phyloP scores from a whole-genome alignment of 2,329 filamentous ascomycete genomes.

The Blastomyces parvus region DNA sequence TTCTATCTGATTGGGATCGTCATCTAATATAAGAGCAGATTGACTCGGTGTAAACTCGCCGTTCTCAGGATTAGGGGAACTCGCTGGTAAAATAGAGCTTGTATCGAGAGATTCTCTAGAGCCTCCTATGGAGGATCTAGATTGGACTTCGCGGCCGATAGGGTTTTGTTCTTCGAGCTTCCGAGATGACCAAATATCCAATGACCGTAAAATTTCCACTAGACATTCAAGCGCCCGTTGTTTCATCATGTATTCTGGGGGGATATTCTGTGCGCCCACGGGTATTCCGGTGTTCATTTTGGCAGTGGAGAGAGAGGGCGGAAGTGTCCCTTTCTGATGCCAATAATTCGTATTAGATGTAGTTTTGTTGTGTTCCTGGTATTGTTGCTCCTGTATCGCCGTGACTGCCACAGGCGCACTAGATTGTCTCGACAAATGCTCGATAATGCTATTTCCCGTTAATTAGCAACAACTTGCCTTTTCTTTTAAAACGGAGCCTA shows the following conservation, averaged over 20 bases:
- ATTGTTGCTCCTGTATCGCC: slow-evolving; percentile 70
- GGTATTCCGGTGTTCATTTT: slow-evolving; percentile 52
- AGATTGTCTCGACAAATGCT: slow-evolving; percentile 82
- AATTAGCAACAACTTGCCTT: slow-evolving; percentile 1
- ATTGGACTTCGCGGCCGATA: slow-evolving; percentile 7
- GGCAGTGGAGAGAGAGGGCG: slow-evolving; percentile 73
- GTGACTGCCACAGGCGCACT: slow-evolving; percentile 68
- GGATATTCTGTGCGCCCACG: slow-evolving; percentile 53
- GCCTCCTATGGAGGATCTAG: slow-evolving; percentile 48
- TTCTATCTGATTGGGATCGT: slow-evolving; percentile 89
- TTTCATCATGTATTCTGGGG: slow-evolving; percentile 85
- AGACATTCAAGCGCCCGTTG: slow-evolving; percentile 79
- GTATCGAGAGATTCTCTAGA: slow-evolving; percentile 69
- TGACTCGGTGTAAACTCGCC: slow-evolving; percentile 47
- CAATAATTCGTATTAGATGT: slow-evolving; percentile 59
- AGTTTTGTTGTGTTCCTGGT: slow-evolving; percentile 64
- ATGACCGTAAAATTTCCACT: slow-evolving; percentile 76
- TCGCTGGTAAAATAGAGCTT: slow-evolving; percentile 41
- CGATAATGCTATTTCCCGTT: slow-evolving; percentile 56
- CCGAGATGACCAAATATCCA: slow-evolving; percentile 87
- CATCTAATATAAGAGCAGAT: slow-evolving; percentile 62
- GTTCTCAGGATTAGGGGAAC: slow-evolving; percentile 51
- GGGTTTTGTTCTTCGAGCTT: slow-evolving; percentile 41
- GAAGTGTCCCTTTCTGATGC: slow-evolving; percentile 76
- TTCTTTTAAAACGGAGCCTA: background rate